phyloP scores from a whole-genome alignment of 192 early-diverging fungal species.

The Umbelopsis sp. region DNA sequence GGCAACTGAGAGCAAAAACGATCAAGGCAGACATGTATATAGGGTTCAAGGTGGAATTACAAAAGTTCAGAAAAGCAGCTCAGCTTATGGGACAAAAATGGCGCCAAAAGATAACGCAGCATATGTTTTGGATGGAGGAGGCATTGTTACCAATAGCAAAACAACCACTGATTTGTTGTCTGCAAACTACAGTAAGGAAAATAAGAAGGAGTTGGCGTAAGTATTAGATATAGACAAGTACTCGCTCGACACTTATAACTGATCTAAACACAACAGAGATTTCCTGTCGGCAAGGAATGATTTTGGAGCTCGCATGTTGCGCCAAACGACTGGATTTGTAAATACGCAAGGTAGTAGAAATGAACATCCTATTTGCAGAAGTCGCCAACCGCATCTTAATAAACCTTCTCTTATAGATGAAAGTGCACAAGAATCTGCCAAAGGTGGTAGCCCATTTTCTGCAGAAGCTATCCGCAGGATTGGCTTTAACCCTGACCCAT shows the following conservation, averaged over 20 bases:
- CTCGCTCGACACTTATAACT: background rate
- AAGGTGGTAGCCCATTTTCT: background rate
- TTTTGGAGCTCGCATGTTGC: slow-evolving; percentile 3
- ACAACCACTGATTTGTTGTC: background rate
- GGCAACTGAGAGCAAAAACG: background rate
- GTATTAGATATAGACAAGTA: background rate
- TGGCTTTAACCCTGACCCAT: slow-evolving; percentile 9
- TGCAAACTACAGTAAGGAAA: slow-evolving; percentile 6
- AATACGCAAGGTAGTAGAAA: background rate
- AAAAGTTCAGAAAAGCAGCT: background rate
- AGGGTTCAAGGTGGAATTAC: background rate
- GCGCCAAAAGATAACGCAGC: background rate
- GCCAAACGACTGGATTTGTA: background rate
- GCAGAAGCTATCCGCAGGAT: slow-evolving; percentile 2
- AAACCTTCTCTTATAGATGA: too few relatives aligned
- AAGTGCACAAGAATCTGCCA: too few relatives aligned
- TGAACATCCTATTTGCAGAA: background rate
- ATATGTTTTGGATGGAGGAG: slow-evolving; percentile 5
- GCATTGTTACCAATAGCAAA: slow-evolving; percentile 10
- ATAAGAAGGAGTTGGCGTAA: slow-evolving; percentile 16
- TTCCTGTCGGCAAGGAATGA: slow-evolving; percentile 7
- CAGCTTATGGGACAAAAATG: background rate
- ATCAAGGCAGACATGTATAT: slow-evolving; percentile 4
- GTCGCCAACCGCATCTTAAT: too few relatives aligned
- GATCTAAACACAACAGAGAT: background rate